Evolutionary conservation across 1,284 basidiomycete species (phyloP), one percentile per base, ranked within the genome.

Genomic region (Heliocybe sulcata): DNA sequence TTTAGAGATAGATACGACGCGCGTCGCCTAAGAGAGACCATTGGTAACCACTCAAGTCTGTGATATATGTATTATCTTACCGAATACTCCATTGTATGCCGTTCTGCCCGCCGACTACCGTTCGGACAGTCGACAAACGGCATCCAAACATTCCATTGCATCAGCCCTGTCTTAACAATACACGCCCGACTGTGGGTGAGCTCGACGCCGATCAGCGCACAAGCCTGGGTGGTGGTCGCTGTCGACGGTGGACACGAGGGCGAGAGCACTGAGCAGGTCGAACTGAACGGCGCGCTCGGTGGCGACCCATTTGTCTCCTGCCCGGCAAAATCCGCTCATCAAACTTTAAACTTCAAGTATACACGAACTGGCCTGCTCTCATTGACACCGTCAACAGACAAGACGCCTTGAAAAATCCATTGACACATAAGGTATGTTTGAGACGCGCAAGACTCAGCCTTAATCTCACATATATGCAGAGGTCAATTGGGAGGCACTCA

Each of bases 381-480:
- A 67, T 53, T 67, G 69, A 67, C 65, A 51, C 19, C 38, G 33
- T 20, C 38, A 42, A 42, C 38, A 20, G 52, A 66, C 63, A 64
- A 64, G 62, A 62, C 75, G 85, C 87, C 88, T 90, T 90, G 83
- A 90, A 90, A 90, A 79, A 90, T 90, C 88, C 88, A 75, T 90
- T 90, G 88, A 76, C 87, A 89, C 87, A 63, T 71, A 56, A 63
- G 72, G 72, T 73, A 54, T 38, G 65, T 60, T 45, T 25, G 33
- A 3, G 8, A 19, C 8, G n/a, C n/a, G 16, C 27, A n/a, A 0
- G 38, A 25, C 26, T 20, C 45, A 8, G 12, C 6, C n/a, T 8
- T 9, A 4, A 11, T 25, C 4, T 20, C 9, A 27, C 1, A 14
- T 23, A 27, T 58, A 53, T 52, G 55, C 66, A 87, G 87, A 88